Percentiles rank a stretch among this genome's conserved stretches.
Evolutionary conservation across 768 basidiomycete genomes (phyloP).

Genomic region (Suillus tomentosus): DNA sequence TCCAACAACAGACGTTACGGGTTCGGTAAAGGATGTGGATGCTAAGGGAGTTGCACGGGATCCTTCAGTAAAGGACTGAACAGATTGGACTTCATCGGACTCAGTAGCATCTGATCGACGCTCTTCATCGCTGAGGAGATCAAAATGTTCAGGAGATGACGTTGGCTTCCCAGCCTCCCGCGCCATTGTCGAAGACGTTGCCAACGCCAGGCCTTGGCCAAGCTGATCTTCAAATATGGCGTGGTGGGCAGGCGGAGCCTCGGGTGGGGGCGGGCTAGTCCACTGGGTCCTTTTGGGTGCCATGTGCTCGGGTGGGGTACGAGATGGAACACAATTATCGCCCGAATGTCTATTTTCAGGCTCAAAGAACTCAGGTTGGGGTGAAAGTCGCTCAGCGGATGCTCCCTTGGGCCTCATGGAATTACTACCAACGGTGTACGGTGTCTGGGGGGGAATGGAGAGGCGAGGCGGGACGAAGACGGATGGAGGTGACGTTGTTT

Average conservation of each 20-base stretch:
- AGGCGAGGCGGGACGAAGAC: constrained; percentile 48
- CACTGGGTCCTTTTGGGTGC: constrained; percentile 78
- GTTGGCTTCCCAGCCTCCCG: constrained; percentile 54
- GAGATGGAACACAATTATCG: constrained; percentile 37
- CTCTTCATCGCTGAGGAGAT: constrained; percentile 69
- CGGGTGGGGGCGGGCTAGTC: constrained; percentile 84
- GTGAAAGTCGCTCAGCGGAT: constrained; percentile 52
- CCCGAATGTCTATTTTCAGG: constrained; percentile 36
- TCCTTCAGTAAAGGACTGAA: constrained; percentile 64
- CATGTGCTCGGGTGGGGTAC: constrained; percentile 72
- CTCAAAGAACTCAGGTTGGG: constrained; percentile 50
- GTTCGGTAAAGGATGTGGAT: constrained; percentile 11
- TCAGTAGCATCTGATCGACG: constrained; percentile 57
- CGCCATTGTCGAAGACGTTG: constrained; percentile 62
- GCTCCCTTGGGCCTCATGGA: constrained; percentile 52
- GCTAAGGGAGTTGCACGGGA: constrained; percentile 30
- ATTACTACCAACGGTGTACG: constrained; percentile 67
- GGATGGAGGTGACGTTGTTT: constrained; percentile 41
- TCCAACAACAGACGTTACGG: constrained; percentile 11
- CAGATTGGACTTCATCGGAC: constrained; percentile 71
- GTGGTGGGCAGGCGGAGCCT: constrained; percentile 68
- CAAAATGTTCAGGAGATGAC: constrained; percentile 60
- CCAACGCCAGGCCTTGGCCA: constrained; percentile 65
- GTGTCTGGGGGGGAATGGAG: constrained; percentile 63
- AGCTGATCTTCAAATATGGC: constrained; percentile 68